phyloP scores from a whole-genome alignment of 1,284 basidiomycete species.

The Somion occarium region DNA sequence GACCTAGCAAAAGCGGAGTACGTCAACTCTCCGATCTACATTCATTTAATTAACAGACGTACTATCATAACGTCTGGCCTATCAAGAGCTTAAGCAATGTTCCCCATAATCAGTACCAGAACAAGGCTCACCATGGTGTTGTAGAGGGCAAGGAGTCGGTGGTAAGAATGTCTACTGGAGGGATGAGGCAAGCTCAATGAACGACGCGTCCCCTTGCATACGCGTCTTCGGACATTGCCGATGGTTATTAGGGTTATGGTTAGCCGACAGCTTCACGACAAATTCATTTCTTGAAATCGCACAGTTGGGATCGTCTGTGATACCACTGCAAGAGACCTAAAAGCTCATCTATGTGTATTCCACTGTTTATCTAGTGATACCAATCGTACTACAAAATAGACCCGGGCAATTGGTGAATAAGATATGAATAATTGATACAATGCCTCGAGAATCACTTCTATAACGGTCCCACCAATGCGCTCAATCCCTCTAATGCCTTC shows the following conservation, averaged over 20 bases:
- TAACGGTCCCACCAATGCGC: slow-evolving; percentile 13
- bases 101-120: neutral
- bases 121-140: slow-evolving; percentile 30
- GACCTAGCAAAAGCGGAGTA: slow-evolving; percentile 42
- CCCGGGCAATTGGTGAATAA: neutral
- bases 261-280: neutral
- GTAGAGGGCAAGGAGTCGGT: neutral
- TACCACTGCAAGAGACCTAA: too few relatives aligned
- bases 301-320: too few relatives aligned
- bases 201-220: slow-evolving; percentile 28
- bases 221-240: slow-evolving; percentile 23
- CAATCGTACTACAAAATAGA: neutral
- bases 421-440: neutral
- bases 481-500: slow-evolving; percentile 33
- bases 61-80: slow-evolving; percentile 93
- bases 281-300: neutral
- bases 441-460: neutral
- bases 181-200: slow-evolving; percentile 10
- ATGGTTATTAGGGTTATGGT: slow-evolving; percentile 1
- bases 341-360: too few relatives aligned
- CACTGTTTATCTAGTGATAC: neutral
- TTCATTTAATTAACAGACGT: slow-evolving; percentile 29
- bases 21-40: slow-evolving; percentile 11
- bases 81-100: slow-evolving; percentile 4
- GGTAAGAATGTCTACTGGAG: neutral